Conservation (phyloP, 805 yeast species). For the Clavispora santaluciae region DNA sequence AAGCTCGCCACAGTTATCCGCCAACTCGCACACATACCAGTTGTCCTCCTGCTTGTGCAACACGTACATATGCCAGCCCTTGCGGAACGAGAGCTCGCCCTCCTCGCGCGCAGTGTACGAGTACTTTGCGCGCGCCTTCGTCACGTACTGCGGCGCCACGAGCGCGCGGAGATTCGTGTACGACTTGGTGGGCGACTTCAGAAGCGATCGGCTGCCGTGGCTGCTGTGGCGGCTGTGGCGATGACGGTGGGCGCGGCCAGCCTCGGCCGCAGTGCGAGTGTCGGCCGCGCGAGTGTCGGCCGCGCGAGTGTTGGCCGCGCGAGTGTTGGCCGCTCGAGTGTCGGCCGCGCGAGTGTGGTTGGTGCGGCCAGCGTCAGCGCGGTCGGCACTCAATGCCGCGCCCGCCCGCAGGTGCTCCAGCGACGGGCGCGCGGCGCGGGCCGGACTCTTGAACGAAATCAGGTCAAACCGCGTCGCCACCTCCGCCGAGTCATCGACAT, state of each 20-base stretch:
- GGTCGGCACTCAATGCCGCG: no score
- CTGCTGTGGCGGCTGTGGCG: no score
- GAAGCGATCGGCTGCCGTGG: constrained; percentile 22
- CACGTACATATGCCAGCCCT: constrained; percentile 39
- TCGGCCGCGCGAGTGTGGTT: no score
- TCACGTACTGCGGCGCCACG: constrained; percentile 25
- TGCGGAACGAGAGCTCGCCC: constrained; percentile 37
- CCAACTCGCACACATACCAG: constrained; percentile 42
- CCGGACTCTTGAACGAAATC: constrained; percentile 17
- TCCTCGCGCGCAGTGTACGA: constrained; percentile 36
- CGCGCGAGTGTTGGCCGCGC: no score
- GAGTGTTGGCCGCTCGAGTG: no score
- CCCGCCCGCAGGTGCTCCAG: neutral
- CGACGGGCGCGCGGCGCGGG: neutral
- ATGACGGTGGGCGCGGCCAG: no score
- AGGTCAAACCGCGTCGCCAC: constrained; percentile 35
- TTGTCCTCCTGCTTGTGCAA: constrained; percentile 41
- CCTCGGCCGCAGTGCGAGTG: no score
- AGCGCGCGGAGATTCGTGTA: constrained; percentile 28
- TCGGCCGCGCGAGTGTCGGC: no score
- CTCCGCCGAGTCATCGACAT: constrained; percentile 32
- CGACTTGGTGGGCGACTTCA: constrained; percentile 32
- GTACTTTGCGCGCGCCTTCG: constrained; percentile 37
- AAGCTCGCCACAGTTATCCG: constrained; percentile 26
- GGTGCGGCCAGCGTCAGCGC: no score